Conservation (phyloP, 352 stramenopile genomes). For the Pythium angustatum region DNA sequence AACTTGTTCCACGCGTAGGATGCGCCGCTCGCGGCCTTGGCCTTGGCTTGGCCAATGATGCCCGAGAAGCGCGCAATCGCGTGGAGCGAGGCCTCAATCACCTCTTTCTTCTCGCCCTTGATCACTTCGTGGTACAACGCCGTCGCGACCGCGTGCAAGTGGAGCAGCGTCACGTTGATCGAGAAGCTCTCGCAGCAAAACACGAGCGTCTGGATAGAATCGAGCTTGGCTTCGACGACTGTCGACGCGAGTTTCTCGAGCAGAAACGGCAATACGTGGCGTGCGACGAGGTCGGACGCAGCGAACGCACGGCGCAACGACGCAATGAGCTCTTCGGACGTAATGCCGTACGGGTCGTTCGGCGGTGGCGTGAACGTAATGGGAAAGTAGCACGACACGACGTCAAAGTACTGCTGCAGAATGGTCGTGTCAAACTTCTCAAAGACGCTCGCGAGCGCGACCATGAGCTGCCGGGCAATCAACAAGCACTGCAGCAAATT, state of each 20-base stretch:
- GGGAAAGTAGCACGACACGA: slow-evolving; percentile 91
- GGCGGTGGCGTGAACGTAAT: slow-evolving; percentile 91
- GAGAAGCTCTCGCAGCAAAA: slow-evolving; percentile 82
- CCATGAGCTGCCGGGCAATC: slow-evolving; percentile 62
- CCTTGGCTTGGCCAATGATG: slow-evolving; percentile 64
- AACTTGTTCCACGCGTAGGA: slow-evolving; percentile 86
- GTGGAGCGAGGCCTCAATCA: slow-evolving; percentile 61
- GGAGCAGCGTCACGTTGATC: slow-evolving; percentile 74
- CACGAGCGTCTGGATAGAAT: slow-evolving; percentile 81
- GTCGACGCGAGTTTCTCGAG: slow-evolving; percentile 85
- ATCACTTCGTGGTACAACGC: slow-evolving; percentile 82
- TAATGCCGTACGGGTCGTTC: slow-evolving; percentile 91
- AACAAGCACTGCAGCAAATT: slow-evolving; percentile 82
- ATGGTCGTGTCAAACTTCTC: slow-evolving; percentile 61
- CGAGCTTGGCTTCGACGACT: slow-evolving; percentile 77
- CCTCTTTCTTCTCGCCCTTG: slow-evolving; percentile 82
- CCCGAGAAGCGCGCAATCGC: slow-evolving; percentile 68
- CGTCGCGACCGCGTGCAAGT: slow-evolving; percentile 62
- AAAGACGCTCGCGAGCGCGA: slow-evolving; percentile 62
- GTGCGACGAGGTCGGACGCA: slow-evolving; percentile 72
- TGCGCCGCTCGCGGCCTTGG: slow-evolving; percentile 49
- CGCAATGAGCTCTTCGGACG: slow-evolving; percentile 78
- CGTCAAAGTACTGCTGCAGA: slow-evolving; percentile 87
- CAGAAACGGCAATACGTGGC: slow-evolving; percentile 84
- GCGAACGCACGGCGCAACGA: slow-evolving; percentile 82